Evolutionary conservation across 768 basidiomycete species (phyloP), one percentile per base, ranked within the genome.

Genomic region (Boletus patriciae): DNA sequence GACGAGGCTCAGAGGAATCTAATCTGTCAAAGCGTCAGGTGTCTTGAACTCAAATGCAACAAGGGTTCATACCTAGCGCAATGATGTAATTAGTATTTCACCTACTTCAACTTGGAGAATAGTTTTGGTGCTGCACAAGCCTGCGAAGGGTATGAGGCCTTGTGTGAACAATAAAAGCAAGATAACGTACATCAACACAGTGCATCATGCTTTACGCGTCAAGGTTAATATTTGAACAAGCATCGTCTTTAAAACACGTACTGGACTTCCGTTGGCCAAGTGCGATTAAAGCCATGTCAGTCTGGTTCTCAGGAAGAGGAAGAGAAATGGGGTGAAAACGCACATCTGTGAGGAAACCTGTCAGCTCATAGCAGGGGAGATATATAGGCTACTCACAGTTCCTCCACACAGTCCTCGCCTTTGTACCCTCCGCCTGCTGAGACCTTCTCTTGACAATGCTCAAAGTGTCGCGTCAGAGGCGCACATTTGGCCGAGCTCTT

Each of bases 391-490:
- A 82, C 87, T 72, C 64, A 90, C 89, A 93, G 71, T 80, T 93
- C 92, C 75, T 94, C 91, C 37, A 94, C 88, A 68, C 93, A 96
- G 70, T 95, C 93, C 78, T 96, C 94, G 60, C 85, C 85, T 70
- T 91, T 87, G 83, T 82, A 92, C 38, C 92, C 94, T 66, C 94
- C 69, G 27, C 94, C 94, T 31, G 78, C 79, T 57, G 84, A 74
- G 46, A 97, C 86, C 76, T 92, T 94, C 73, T 94, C 90, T 70
- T 90, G 83, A 73, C 94, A 96, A 68, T 94, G 90, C 57, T 88
- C 82, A 73, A 95, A 96, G 76, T 96, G 94, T 67, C 88, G 84
- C 38, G 86, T 78, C 54, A 86, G 71, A 37, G 83, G 73, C 38
- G 81, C 82, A 62, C 94, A 95, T 61, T 86, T 83, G 4, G 80